Base-by-base conservation (phyloP, 1,284 basidiomycete genomes). In the Tetrapyrgos nigripes region DNA sequence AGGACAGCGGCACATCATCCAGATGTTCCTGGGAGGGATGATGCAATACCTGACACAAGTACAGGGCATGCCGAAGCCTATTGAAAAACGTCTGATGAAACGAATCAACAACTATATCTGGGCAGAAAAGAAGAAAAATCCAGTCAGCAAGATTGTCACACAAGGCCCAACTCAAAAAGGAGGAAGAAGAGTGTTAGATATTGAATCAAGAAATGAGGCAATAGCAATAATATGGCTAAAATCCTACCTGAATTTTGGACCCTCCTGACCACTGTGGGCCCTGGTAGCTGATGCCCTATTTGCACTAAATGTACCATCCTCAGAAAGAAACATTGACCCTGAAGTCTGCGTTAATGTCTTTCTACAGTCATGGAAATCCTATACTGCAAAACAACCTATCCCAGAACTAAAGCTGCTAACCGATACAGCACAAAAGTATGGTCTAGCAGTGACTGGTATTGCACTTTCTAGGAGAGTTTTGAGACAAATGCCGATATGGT, bases 401-500 rank as follows among this genome's bases (percentile, higher is more conserved):
- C 45, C 55, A 44, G 23, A 61, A 9, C 37, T 40, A 24, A 49
- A 57, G 14, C 51, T 66, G 58, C n/a, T 65, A 2, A 44, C 19
- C 9, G 55, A 50, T 19, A 49, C 46, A 4, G 59, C 57, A 17
- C 48, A 55, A 33, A 63, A 63, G 35, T 57, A 61, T 21, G 54
- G 53, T 2, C 2, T 57, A 17, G 0, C 43, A 62, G 4, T 57
- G 1, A 29, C 59, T 8, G 33, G 55, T 35, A 21, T 45, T 43
- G 28, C 51, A 52, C 48, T 58, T 51, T 40, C 50, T 24, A 37
- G 50, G 29, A 13, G 23, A 14, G 40, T 64, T 0, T 33, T 62
- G 10, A 14, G 44, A 1, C 2, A n/a, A 0, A 55, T 73, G 0
- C 72, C 72, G 0, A 61, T 68, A 3, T 73, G 68, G 66, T 62